These are phyloP conservation scores for Heimioporus sp. DNA, from an alignment of 768 basidiomycete species.

Conservation along the genomic window DNA sequence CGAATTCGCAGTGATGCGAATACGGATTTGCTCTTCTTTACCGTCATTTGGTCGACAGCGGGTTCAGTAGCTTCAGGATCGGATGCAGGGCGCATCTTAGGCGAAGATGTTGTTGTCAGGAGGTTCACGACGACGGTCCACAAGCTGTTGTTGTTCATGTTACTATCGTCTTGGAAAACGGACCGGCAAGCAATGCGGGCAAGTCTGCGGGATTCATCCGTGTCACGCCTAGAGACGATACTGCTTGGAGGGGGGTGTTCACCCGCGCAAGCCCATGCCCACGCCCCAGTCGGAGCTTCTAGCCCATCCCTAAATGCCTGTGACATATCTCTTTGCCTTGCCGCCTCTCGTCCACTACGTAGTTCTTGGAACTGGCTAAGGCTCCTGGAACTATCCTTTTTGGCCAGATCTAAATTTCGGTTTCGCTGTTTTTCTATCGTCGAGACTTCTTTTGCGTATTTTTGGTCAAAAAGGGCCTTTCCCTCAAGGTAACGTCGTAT, in stretches of 20 bases:
- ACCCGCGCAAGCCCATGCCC: constrained; percentile 84
- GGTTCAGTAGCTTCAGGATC: constrained; percentile 11
- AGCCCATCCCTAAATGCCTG: constrained; percentile 27
- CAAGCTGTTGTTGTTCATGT: constrained; percentile 65
- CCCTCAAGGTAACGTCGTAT: constrained; percentile 76
- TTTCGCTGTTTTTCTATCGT: constrained; percentile 65
- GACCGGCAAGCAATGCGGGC: constrained; percentile 73
- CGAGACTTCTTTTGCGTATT: constrained; percentile 56
- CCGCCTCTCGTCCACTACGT: constrained; percentile 16
- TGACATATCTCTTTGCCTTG: constrained; percentile 18
- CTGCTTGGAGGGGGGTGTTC: constrained; percentile 91
- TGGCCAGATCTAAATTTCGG: constrained; percentile 62
- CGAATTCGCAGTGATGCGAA: constrained; percentile 24
- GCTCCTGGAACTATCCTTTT: constrained; percentile 57
- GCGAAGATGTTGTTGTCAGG: constrained; percentile 49
- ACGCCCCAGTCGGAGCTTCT: constrained; percentile 51
- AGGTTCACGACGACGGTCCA: constrained; percentile 69
- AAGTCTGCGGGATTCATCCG: constrained; percentile 69
- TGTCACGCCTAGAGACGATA: constrained; percentile 87
- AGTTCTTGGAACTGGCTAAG: constrained; percentile 42
- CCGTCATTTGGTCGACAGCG: background rate
- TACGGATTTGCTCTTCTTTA: constrained; percentile 26
- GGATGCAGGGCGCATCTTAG: constrained; percentile 35
- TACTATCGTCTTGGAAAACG: constrained; percentile 53
- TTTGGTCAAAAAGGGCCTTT: constrained; percentile 58